A percentile compares a stretch with the other conserved stretches of the same genome.
phyloP scores from a whole-genome alignment of 2,329 filamentous ascomycete species.

The Keithomyces neogunnii region DNA sequence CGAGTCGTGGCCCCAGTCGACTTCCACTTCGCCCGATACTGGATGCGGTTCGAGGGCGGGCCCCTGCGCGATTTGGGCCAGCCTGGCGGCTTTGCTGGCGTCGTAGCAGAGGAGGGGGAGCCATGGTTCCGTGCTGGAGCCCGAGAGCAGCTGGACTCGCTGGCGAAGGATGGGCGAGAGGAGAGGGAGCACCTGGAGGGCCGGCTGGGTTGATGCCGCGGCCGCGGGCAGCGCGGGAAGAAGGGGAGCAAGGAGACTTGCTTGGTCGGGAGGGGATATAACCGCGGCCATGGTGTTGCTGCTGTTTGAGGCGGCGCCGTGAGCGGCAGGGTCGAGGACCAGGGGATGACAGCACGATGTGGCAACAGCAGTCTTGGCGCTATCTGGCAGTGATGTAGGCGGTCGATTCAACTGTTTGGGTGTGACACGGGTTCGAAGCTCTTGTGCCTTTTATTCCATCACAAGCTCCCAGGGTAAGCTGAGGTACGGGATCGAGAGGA shows the following conservation, averaged over 20 bases:
- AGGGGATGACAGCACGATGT: neutral
- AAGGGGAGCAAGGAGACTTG: slow-evolving; percentile 43
- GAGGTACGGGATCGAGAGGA: neutral
- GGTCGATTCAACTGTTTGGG: too few species aligned
- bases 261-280: slow-evolving; percentile 36
- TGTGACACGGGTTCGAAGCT: too few species aligned
- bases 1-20: slow-evolving; percentile 59
- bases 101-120: slow-evolving; percentile 66
- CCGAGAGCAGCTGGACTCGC: slow-evolving; percentile 56
- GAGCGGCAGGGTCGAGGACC: neutral
- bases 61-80: slow-evolving; percentile 53
- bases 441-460: neutral
- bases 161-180: slow-evolving; percentile 60
- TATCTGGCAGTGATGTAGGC: too few species aligned
- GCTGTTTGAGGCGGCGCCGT: neutral
- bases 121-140: slow-evolving; percentile 57
- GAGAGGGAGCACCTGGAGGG: slow-evolving; percentile 47
- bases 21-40: slow-evolving; percentile 69
- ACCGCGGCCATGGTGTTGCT: slow-evolving; percentile 18
- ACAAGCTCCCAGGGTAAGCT: slow-evolving; percentile 1
- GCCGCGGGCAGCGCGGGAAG: slow-evolving; percentile 53
- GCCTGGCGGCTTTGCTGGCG: slow-evolving; percentile 41
- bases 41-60: slow-evolving; percentile 71
- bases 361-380: too few species aligned
- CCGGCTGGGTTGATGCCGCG: slow-evolving; percentile 47